These are phyloP conservation scores for Plasmodium gallinaceum DNA, from an alignment of 169 alveolate genomes.

Conservation along the genomic window DNA sequence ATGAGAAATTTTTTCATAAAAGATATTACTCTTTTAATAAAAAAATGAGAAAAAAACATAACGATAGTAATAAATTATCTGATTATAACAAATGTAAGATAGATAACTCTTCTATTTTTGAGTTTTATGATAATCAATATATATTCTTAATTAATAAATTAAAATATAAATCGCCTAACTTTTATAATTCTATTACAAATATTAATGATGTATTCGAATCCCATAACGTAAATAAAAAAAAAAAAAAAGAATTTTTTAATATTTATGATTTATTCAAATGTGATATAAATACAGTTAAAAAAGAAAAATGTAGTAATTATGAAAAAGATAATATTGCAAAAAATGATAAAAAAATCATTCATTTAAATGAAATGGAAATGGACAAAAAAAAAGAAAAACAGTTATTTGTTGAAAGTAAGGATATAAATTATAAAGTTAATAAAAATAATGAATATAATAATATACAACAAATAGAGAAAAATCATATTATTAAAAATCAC, in stretches of 20 bases:
- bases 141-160: slow-evolving; percentile 13
- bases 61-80: background rate
- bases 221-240: background rate
- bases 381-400: too few relatives aligned
- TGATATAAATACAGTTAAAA: too few relatives aligned
- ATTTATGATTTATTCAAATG: too few relatives aligned
- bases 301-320: too few relatives aligned
- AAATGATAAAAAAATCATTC: background rate
- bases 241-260: too few relatives aligned
- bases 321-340: too few relatives aligned
- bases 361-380: too few relatives aligned
- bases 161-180: slow-evolving; percentile 26
- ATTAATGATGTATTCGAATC: slow-evolving; percentile 12
- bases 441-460: too few relatives aligned
- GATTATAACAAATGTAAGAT: background rate
- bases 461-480: background rate
- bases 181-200: slow-evolving; percentile 27
- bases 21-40: background rate
- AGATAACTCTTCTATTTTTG: slow-evolving; percentile 1
- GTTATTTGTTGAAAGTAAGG: too few relatives aligned
- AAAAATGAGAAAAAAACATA: background rate
- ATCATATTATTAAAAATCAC: background rate
- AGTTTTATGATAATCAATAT: slow-evolving; percentile 24
- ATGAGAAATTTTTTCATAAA: background rate
- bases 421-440: too few relatives aligned